Conservation (phyloP, 805 yeast species). For the Lipomyces kockii region DNA sequence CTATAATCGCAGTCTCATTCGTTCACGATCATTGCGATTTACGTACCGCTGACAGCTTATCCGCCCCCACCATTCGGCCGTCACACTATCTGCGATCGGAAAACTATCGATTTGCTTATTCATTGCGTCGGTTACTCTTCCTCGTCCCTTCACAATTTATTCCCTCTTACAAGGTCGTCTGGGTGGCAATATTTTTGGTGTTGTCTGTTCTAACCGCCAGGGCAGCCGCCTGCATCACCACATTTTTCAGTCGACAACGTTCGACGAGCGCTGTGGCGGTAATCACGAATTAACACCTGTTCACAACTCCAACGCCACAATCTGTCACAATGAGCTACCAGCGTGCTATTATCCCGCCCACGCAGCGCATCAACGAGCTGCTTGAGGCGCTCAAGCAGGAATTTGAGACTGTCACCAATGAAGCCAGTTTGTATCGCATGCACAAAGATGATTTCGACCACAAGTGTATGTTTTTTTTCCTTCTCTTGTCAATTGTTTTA, state of each 20-base stretch:
- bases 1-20: no score
- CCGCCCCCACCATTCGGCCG: no score
- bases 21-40: no score
- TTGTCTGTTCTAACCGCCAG: neutral
- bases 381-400: slow-evolving; percentile 91
- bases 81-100: no score
- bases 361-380: slow-evolving; percentile 66
- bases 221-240: neutral
- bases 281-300: neutral
- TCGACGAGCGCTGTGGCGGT: neutral
- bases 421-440: slow-evolving; percentile 81
- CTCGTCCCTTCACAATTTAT: no score
- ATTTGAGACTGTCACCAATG: slow-evolving; percentile 80
- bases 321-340: slow-evolving; percentile 39
- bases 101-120: no score
- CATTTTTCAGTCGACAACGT: neutral
- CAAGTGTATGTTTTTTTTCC: slow-evolving; percentile 53
- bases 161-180: no score
- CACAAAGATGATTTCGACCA: slow-evolving; percentile 93
- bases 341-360: slow-evolving; percentile 41
- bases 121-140: no score
- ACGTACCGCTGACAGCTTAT: no score
- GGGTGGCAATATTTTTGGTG: neutral
- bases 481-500: slow-evolving; percentile 3
- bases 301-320: neutral